phyloP scores from a whole-genome alignment of 2,329 filamentous ascomycete species.

The Blastomyces percursus region DNA sequence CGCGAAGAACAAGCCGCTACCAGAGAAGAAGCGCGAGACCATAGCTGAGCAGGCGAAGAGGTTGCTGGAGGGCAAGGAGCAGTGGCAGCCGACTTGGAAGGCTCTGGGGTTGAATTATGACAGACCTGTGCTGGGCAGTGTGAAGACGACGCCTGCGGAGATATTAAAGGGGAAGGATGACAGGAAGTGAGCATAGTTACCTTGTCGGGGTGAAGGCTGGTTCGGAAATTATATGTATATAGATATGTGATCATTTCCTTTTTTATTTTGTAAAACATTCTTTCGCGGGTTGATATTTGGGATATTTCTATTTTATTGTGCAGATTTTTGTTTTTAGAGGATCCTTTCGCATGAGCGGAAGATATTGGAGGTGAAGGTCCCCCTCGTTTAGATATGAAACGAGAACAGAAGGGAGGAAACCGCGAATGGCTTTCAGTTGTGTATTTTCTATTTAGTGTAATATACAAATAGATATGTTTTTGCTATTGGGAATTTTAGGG shows the following conservation, averaged over 20 bases:
- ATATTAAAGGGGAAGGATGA: not conserved
- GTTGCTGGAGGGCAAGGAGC: conserved; percentile 49
- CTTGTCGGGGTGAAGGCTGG: not conserved
- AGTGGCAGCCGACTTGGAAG: conserved; percentile 48
- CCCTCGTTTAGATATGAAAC: not conserved
- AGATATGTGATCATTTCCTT: not conserved
- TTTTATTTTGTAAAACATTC: not conserved
- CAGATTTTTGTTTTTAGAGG: not conserved
- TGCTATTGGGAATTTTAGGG: not conserved
- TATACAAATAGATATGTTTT: not conserved
- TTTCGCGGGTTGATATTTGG: not conserved
- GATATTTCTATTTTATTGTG: not conserved
- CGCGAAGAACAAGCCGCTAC: conserved; percentile 28
- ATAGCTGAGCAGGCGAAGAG: conserved; percentile 52
- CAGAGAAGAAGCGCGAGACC: conserved; percentile 34
- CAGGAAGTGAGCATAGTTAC: not conserved
- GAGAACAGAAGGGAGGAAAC: not conserved
- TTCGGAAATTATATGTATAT: not conserved
- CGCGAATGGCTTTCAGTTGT: not conserved
- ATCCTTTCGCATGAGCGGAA: not conserved
- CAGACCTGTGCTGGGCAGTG: conserved; percentile 16
- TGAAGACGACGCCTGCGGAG: not conserved
- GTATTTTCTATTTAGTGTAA: conserved; percentile 1
- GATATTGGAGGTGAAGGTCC: not conserved
- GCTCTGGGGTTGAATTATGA: conserved; percentile 31